Conservation (phyloP, 83 land plant species). For the Isoetes engelmannii region DNA sequence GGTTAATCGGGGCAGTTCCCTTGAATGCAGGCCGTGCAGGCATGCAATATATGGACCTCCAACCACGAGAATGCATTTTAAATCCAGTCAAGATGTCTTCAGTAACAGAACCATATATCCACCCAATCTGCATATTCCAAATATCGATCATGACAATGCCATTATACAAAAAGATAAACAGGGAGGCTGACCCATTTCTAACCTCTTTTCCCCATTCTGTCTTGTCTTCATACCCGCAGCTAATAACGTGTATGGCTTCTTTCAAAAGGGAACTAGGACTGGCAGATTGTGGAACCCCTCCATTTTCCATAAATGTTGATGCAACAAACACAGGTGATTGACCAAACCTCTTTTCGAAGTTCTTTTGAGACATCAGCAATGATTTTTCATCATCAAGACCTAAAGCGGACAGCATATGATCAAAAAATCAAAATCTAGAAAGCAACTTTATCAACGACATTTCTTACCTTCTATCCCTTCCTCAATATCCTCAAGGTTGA, state of each 20-base stretch:
- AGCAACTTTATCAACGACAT: not conserved
- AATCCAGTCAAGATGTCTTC: constrained; percentile 7
- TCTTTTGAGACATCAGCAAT: constrained; percentile 56
- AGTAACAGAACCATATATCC: constrained; percentile 45
- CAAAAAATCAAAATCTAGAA: not conserved
- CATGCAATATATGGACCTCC: constrained; percentile 14
- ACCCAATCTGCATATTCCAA: constrained; percentile 76
- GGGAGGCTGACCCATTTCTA: not conserved
- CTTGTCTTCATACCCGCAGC: constrained; percentile 76
- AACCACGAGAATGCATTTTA: constrained; percentile 12
- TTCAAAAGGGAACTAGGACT: constrained; percentile 48
- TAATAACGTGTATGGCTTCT: constrained; percentile 75
- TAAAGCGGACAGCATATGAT: constrained; percentile 13
- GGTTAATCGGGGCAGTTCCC: constrained; percentile 33
- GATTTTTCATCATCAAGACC: constrained; percentile 62
- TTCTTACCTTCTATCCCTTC: constrained; percentile 15
- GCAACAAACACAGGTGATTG: constrained; percentile 71
- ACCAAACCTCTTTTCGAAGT: constrained; percentile 72
- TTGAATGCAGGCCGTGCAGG: not conserved
- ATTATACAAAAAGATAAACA: constrained; percentile 14
- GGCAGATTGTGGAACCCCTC: constrained; percentile 55
- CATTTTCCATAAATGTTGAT: constrained; percentile 60
- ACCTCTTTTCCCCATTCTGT: constrained; percentile 83
- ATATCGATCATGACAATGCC: constrained; percentile 81
- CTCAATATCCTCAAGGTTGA: constrained; percentile 24